Evolutionary conservation across 768 basidiomycete genomes (phyloP).

Genomic region (Cystofilobasidium capitatum): DNA sequence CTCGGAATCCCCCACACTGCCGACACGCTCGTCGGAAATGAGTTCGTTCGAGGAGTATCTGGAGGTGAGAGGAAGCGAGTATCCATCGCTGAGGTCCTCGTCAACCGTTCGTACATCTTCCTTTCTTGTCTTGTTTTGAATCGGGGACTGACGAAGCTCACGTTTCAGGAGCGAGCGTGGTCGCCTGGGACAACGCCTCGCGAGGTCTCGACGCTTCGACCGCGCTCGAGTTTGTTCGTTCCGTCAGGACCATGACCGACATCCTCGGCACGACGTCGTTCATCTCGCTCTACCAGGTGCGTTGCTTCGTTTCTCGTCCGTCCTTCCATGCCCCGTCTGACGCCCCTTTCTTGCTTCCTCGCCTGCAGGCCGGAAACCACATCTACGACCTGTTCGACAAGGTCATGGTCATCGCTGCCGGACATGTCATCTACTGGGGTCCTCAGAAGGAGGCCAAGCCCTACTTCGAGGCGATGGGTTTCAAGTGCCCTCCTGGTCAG

Average conservation of each 20-base stretch:
- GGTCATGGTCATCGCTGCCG: slow-evolving; percentile 31
- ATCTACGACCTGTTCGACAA: slow-evolving; percentile 29
- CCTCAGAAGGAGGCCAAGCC: slow-evolving; percentile 40
- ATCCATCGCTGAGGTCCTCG: slow-evolving; percentile 19
- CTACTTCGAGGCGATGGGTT: slow-evolving; percentile 47
- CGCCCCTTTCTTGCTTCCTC: background rate
- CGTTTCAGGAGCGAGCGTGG: slow-evolving; percentile 28
- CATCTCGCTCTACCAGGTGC: slow-evolving; percentile 45
- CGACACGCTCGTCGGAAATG: slow-evolving; percentile 53
- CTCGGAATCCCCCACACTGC: slow-evolving; percentile 21
- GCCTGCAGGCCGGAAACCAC: slow-evolving; percentile 27
- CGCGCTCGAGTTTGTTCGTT: slow-evolving; percentile 46
- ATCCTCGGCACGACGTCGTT: slow-evolving; percentile 42
- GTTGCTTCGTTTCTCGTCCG: background rate
- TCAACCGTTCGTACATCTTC: background rate
- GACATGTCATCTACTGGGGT: slow-evolving; percentile 48
- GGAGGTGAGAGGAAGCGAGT: slow-evolving; percentile 41
- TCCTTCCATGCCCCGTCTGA: background rate
- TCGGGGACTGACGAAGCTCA: background rate
- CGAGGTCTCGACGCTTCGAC: slow-evolving; percentile 41
- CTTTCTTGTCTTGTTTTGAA: background rate
- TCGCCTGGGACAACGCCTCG: slow-evolving; percentile 37
- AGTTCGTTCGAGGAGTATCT: slow-evolving; percentile 50
- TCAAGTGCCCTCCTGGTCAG: slow-evolving; percentile 46
- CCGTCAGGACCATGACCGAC: slow-evolving; percentile 44